These are phyloP conservation scores for Narthecium ossifragum DNA, from an alignment of 106 monocot genomes.

Conservation along the genomic window DNA sequence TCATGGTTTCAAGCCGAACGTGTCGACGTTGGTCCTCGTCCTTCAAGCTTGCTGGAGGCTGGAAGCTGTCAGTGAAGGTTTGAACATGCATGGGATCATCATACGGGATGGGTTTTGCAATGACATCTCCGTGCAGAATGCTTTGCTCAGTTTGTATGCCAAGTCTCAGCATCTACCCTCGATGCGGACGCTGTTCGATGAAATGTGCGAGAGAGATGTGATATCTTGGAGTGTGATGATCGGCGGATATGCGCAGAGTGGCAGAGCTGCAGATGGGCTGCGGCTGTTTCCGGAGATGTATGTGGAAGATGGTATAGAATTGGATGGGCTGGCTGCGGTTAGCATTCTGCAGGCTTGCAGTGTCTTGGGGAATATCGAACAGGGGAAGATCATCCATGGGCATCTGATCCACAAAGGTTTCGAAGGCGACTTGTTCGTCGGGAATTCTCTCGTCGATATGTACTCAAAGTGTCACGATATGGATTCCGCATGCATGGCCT, in stretches of 20 bases:
- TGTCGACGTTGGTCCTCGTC: conserved; percentile 59
- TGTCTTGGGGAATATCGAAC: conserved; percentile 8
- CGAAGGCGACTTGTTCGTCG: conserved; percentile 48
- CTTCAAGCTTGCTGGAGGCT: conserved; percentile 65
- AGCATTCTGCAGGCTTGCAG: conserved; percentile 63
- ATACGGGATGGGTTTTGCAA: conserved; percentile 29
- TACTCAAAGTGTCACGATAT: conserved; percentile 59
- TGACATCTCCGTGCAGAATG: conserved; percentile 39
- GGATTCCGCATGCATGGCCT: conserved; percentile 40
- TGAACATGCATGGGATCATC: conserved; percentile 38
- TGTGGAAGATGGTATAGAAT: neutral
- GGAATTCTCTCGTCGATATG: conserved; percentile 72
- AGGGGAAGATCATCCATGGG: conserved; percentile 45
- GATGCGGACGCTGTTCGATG: conserved; percentile 58
- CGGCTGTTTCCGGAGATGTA: conserved; percentile 40
- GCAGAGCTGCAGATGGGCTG: conserved; percentile 14
- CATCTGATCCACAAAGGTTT: conserved; percentile 46
- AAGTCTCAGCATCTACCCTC: conserved; percentile 26
- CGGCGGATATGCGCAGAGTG: conserved; percentile 32
- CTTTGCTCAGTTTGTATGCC: conserved; percentile 49
- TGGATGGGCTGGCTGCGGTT: conserved; percentile 57
- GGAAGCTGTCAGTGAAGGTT: conserved; percentile 25
- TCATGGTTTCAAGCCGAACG: conserved; percentile 42
- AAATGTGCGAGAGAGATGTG: conserved; percentile 58
- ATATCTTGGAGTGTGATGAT: conserved; percentile 73